Percentiles rank a stretch among this genome's conserved stretches.
phyloP scores from a whole-genome alignment of 345 rosid genomes.

The Salix suchowensis region DNA sequence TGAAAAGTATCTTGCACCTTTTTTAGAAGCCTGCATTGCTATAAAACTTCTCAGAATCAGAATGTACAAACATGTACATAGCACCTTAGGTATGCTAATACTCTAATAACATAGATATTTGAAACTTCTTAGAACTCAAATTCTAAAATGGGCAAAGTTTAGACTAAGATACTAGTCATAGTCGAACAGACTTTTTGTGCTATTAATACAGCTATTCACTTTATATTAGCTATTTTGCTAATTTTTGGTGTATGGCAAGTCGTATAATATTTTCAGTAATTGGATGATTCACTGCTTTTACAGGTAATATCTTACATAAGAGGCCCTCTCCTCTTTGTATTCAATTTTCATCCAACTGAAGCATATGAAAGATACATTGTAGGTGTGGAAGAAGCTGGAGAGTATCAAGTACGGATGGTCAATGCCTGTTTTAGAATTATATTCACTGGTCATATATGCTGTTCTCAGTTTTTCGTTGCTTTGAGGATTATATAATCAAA shows the following conservation, averaged over 20 bases:
- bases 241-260: neutral
- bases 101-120: too few species aligned
- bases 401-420: slow-evolving; percentile 58
- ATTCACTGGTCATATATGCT: neutral
- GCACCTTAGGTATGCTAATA: too few species aligned
- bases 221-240: neutral
- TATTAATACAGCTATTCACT: neutral
- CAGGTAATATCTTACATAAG: slow-evolving; percentile 78
- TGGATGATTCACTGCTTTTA: slow-evolving; percentile 12
- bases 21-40: neutral
- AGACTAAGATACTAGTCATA: too few species aligned
- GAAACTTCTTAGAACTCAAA: too few species aligned
- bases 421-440: neutral
- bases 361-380: slow-evolving; percentile 51
- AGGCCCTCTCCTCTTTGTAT: slow-evolving; percentile 84
- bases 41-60: too few species aligned
- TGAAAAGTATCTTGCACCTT: neutral
- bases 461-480: neutral
- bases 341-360: slow-evolving; percentile 83
- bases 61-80: too few species aligned
- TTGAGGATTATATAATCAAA: neutral
- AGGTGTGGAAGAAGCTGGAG: slow-evolving; percentile 97
- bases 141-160: too few species aligned
- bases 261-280: neutral
- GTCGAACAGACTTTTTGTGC: too few species aligned